Evolutionary conservation across 2,329 filamentous ascomycete genomes (phyloP).

Genomic region (Cytospora paraplurivora): DNA sequence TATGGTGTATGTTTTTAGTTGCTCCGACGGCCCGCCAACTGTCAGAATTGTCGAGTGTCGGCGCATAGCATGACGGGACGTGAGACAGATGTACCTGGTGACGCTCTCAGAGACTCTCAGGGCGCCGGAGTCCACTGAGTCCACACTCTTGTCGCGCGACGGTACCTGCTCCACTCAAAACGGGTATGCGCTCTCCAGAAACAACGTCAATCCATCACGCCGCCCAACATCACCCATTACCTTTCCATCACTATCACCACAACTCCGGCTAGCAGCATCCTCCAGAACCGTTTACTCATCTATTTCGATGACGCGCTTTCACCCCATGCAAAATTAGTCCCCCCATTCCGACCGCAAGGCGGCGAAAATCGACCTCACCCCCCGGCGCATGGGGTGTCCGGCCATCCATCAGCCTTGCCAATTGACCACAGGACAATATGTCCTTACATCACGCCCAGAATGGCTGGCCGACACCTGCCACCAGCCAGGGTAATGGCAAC

Average conservation of each 20-base stretch:
- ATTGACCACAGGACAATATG: slow-evolving; percentile 60
- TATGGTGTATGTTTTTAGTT: background rate
- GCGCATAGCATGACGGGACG: slow-evolving; percentile 7
- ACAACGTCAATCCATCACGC: slow-evolving; percentile 60
- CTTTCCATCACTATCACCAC: slow-evolving; percentile 53
- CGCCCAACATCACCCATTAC: slow-evolving; percentile 49
- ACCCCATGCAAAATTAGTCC: slow-evolving; percentile 52
- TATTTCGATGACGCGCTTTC: slow-evolving; percentile 54
- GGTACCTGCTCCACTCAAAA: slow-evolving; percentile 24
- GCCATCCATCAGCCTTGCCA: slow-evolving; percentile 48
- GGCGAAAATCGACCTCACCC: slow-evolving; percentile 54
- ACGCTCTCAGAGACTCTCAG: background rate
- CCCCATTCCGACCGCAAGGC: slow-evolving; percentile 47
- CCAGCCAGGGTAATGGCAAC: slow-evolving; percentile 50
- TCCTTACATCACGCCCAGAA: slow-evolving; percentile 68
- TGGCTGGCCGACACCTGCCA: slow-evolving; percentile 63
- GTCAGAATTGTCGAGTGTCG: slow-evolving; percentile 2
- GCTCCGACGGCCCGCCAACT: background rate
- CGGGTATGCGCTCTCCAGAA: slow-evolving; percentile 39
- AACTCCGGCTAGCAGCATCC: slow-evolving; percentile 41
- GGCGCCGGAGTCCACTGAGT: slow-evolving; percentile 9
- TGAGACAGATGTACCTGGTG: slow-evolving; percentile 22
- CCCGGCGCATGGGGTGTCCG: slow-evolving; percentile 58
- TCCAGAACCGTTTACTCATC: slow-evolving; percentile 50
- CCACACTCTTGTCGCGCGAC: slow-evolving; percentile 22